phyloP scores from a whole-genome alignment of 2,329 filamentous ascomycete genomes.

The Hypoxylon sp. region DNA sequence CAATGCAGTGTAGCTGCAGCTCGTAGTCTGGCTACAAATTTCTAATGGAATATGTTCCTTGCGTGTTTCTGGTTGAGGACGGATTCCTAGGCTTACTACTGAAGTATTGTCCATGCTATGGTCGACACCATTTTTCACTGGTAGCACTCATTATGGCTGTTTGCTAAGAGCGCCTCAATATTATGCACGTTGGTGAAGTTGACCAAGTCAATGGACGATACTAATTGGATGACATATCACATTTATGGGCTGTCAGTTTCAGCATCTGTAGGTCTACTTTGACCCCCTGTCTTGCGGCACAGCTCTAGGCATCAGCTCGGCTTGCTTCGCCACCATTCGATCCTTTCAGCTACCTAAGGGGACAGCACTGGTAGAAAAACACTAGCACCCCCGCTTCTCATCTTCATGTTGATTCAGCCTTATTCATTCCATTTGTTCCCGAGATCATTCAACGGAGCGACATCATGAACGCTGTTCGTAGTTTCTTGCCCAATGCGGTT shows the following conservation, averaged over 20 bases:
- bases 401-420: not conserved
- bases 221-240: not conserved
- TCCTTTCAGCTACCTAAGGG: slow-evolving; percentile 9
- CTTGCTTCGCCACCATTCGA: slow-evolving; percentile 12
- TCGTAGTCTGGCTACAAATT: slow-evolving; percentile 67
- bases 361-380: not conserved
- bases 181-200: slow-evolving; percentile 12
- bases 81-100: not conserved
- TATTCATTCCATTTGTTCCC: slow-evolving; percentile 1
- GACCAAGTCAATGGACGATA: not conserved
- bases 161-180: not conserved
- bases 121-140: too few species aligned
- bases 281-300: not conserved
- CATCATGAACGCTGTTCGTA: slow-evolving; percentile 21
- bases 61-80: not conserved
- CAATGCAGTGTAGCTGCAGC: slow-evolving; percentile 96
- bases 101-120: not conserved
- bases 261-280: not conserved
- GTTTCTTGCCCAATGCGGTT: slow-evolving; percentile 13
- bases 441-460: not conserved
- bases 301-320: slow-evolving; percentile 24
- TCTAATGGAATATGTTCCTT: slow-evolving; percentile 2
- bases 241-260: not conserved
- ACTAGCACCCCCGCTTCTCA: slow-evolving; percentile 10
- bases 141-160: not conserved